Base-by-base conservation (phyloP, 2,329 filamentous ascomycete genomes). In the Microdochium bolleyi region DNA sequence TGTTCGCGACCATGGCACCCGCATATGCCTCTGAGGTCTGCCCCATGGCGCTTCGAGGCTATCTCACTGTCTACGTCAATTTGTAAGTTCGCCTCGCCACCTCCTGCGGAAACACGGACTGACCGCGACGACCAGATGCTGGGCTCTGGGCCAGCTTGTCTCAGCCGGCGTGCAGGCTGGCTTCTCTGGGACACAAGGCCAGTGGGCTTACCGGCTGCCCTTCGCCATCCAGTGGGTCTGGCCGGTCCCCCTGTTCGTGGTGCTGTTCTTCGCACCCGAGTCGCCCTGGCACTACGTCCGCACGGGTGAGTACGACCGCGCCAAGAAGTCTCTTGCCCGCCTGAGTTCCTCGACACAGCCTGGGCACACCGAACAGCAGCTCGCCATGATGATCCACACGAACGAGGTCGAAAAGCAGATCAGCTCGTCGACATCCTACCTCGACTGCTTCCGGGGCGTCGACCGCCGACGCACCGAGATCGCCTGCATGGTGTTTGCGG, bases 141-240 rank as follows among this genome's bases (percentile, higher is more conserved):
- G 69, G 62, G 65, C 67, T 2, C 62, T 72, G 16, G 71, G 71
- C 2, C 70, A 73, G 53, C 57, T 73, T n/a, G 58, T 70, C 19
- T 63, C 63, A 0, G 62, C 67, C 1, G 66, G 63, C 0, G 67
- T 72, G 2, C 59, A 70, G 8, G 58, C 62, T 44, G 62, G 57
- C 14, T 59, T 72, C 13, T 50, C 68, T 4, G 51, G 57, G 24
- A 55, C 58, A 21, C 54, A 53, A 0, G 60, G 60, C 3, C 51
- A 71, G 46, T 71, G 68, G 69, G 63, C 65, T 1, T 73, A 69
- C 52, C 61, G 68, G 5, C 68, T 60, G 11, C 69, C 70, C 1
- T 73, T 69, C 50, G 70, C 62, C 1, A 51, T 72, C 7, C 70
- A 73, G 57, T 74, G 71, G 71, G 54, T 66, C 0, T 73, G 67